Percentiles rank a stretch among this genome's conserved stretches.
Conservation (phyloP, 208 protist genomes). For the Leishmania guyanensis region DNA sequence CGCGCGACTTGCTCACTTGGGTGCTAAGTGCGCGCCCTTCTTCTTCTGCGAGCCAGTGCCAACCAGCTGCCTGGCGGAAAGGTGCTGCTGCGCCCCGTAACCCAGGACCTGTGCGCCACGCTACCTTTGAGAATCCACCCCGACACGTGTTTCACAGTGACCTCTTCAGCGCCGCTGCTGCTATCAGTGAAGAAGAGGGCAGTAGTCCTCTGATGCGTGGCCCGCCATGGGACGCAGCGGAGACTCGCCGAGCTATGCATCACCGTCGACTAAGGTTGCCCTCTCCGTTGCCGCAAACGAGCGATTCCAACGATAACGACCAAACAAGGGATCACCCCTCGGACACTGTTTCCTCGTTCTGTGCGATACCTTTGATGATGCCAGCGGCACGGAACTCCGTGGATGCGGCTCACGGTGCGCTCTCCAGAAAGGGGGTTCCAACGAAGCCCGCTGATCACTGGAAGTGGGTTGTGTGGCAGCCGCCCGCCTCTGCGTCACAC, state of each 20-base stretch:
- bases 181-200: background rate
- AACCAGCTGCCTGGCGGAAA: background rate
- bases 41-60: background rate
- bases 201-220: background rate
- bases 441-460: background rate
- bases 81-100: background rate
- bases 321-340: background rate
- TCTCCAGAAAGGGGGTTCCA: background rate
- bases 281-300: background rate
- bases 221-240: too few relatives aligned
- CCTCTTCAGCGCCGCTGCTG: conserved; percentile 5
- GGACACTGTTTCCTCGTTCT: too few relatives aligned
- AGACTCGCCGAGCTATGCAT: background rate
- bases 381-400: background rate
- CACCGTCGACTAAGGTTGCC: conserved; percentile 6
- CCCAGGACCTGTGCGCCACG: background rate
- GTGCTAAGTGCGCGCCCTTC: background rate
- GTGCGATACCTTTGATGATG: background rate
- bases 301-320: background rate
- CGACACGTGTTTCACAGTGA: conserved; percentile 13
- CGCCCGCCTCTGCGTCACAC: too few relatives aligned
- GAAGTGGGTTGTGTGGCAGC: background rate
- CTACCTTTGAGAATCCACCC: background rate
- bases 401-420: background rate
- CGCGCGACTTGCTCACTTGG: conserved; percentile 9